Evolutionary conservation across 345 rosid genomes (phyloP), one percentile per base, ranked within the genome.

Genomic region (Luvunga scandens): DNA sequence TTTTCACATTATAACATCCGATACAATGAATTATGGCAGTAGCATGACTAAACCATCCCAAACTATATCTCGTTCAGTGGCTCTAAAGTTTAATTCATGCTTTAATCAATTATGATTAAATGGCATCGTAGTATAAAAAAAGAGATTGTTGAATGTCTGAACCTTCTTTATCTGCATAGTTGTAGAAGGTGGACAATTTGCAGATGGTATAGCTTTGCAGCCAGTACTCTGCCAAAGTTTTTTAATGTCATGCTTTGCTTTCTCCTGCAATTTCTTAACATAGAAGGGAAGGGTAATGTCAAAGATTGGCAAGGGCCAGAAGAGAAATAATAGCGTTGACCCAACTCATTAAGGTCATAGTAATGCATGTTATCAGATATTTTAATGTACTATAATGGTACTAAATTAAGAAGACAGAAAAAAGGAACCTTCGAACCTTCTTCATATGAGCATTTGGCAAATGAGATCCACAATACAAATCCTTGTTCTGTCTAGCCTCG

Each of bases 91-190:
- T 33, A 39, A 14, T 27, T 13, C 19, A 42, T 39, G 13, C 7
- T 66, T 45, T 9, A 28, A 38, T 73, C 53, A 66, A 76, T 13
- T 22, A 77, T 22, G 21, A 8, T 12, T 14, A n/a, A 24, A 16
- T 21, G 31, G 31, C 14, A 61, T 57, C 25, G 13, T 5, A 14
- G 30, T 22, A n/a, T n/a, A n/a, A n/a, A n/a, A 63, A 75, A 19
- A 48, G 4, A 16, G 4, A 53, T 45, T 45, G 69, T 25, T 56
- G 19, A 55, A 64, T 7, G 66, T 25, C 19, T 55, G 69, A 61
- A 85, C 85, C 90, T 85, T 80, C 77, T 77, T 85, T 31, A 6
- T 50, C 25, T 30, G 50, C 75, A 55, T 69, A 28, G 25, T 14
- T 24, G 55, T 71, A 31, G n/a, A n/a, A n/a, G 45, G 82, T 33